Evolutionary conservation across 176 grass and related monocot species (phyloP), one percentile per base, ranked within the genome.

Genomic region (Luzula sylvatica): DNA sequence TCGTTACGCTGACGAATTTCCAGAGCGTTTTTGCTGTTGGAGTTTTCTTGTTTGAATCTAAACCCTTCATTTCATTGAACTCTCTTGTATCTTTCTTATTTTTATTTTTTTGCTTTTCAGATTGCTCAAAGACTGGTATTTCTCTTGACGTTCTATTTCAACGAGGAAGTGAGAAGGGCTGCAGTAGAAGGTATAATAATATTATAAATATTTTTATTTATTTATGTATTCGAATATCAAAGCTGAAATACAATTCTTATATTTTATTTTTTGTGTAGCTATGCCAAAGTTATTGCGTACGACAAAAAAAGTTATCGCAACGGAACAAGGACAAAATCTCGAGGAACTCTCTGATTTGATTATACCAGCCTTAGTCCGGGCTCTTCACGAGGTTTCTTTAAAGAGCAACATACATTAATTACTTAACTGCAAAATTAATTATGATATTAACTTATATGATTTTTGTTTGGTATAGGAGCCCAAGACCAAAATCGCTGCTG

Each of bases 161-260:
- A 96, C 20, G 92, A 96, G 63, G 92, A 96, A 90, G 92, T 96
- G 11, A 79, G 92, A 64, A 96, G 83, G 65, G 92, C 92, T 78
- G 85, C 92, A 56, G 92, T 96, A 73, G 74, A 83, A 43, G 90
- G 90, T 96, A 80, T 29, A 64, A 43, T 16, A 27, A n/a, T 39
- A 32, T 52, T 45, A 19, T 67, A 50, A 52, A 50, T 15, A 65
- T 54, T 44, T 12, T 3, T 4, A 38, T 61, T 17, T 67, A 12
- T 29, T 25, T 7, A 1, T n/a, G n/a, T n/a, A n/a, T n/a, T n/a
- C n/a, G n/a, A n/a, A n/a, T n/a, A n/a, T n/a, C n/a, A n/a, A n/a
- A n/a, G n/a, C n/a, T n/a, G n/a, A n/a, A n/a, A n/a, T n/a, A n/a
- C n/a, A n/a, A n/a, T 28, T 20, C 24, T 39, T 47, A 44, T 28